These are phyloP conservation scores for Achlya hypogyna DNA, from an alignment of 352 stramenopile genomes.

Conservation along the genomic window DNA sequence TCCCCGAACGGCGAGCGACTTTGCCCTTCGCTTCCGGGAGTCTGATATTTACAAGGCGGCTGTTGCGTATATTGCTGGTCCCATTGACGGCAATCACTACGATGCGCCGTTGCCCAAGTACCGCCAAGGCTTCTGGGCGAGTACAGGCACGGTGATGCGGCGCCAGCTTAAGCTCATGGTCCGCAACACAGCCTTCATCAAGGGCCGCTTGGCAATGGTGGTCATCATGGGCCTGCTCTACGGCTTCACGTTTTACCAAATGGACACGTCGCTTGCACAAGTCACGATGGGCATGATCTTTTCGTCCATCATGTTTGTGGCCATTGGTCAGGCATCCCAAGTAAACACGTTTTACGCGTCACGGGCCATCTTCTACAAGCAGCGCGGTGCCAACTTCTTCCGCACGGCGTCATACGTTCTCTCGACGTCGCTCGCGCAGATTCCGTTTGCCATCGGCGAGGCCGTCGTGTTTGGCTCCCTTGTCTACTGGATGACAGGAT, in stretches of 20 bases:
- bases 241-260: constrained; percentile 40
- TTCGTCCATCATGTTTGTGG: constrained; percentile 70
- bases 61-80: constrained; percentile 27
- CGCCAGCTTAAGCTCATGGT: constrained; percentile 68
- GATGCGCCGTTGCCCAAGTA: constrained; percentile 24
- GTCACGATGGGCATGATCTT: constrained; percentile 79
- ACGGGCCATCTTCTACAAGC: constrained; percentile 78
- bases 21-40: constrained; percentile 38
- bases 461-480: constrained; percentile 77
- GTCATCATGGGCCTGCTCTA: constrained; percentile 47
- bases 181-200: constrained; percentile 44
- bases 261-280: constrained; percentile 38
- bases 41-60: constrained; percentile 46
- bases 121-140: constrained; percentile 12
- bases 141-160: constrained; percentile 23
- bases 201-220: constrained; percentile 37
- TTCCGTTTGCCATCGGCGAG: constrained; percentile 60
- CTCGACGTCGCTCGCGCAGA: constrained; percentile 35
- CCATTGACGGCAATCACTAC: constrained; percentile 19
- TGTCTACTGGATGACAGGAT: constrained; percentile 80
- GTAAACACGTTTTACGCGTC: constrained; percentile 71
- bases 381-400: constrained; percentile 82
- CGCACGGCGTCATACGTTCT: constrained; percentile 75
- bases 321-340: constrained; percentile 62
- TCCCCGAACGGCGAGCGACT: constrained; percentile 27